Conservation (phyloP, 306 rosid species). For the Citrullus amarus region DNA sequence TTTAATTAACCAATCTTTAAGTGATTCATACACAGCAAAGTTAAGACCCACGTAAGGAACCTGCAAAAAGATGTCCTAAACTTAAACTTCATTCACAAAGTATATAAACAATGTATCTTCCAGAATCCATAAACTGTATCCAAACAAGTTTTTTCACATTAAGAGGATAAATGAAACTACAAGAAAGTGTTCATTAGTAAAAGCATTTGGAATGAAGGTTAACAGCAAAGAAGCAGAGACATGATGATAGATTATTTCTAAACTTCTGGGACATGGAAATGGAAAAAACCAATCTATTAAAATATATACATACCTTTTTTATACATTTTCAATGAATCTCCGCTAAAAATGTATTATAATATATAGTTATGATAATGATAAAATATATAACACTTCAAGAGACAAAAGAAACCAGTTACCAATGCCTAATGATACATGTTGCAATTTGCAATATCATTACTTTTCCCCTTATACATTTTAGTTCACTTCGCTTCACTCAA, state of each 20-base stretch:
- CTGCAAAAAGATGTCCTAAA: slow-evolving; percentile 24
- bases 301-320: background rate
- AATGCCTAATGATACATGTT: background rate
- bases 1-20: slow-evolving; percentile 77
- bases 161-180: background rate
- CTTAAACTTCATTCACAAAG: background rate
- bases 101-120: background rate
- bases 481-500: background rate
- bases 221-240: background rate
- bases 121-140: background rate
- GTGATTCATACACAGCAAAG: slow-evolving; percentile 92
- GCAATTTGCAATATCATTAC: background rate
- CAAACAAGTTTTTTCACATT: background rate
- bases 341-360: background rate
- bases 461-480: background rate
- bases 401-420: background rate
- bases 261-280: background rate
- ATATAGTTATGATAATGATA: background rate
- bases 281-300: background rate
- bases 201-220: background rate
- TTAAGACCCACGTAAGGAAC: slow-evolving; percentile 96
- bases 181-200: background rate
- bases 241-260: background rate
- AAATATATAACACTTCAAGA: background rate
- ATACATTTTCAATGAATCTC: background rate